A percentile compares a stretch with the other conserved stretches of the same genome.
Evolutionary conservation across 116 monocot genomes (phyloP).

Genomic region (Papilionanthe hybrid): DNA sequence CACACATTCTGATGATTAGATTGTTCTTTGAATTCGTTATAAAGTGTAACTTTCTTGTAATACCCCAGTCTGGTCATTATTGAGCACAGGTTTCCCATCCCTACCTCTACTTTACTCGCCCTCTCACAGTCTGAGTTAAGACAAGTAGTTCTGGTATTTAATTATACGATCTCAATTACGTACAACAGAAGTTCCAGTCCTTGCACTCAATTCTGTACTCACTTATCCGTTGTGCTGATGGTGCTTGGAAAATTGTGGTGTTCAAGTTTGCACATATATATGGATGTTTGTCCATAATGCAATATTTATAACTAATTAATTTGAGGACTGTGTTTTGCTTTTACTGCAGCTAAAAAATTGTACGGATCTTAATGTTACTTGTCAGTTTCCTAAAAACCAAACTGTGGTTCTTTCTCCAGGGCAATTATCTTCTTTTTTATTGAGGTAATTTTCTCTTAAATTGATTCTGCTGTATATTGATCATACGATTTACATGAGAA

Average conservation of each 20-base stretch:
- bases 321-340: background rate
- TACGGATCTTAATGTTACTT: conserved; percentile 46
- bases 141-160: too few relatives aligned
- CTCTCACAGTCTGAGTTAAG: too few relatives aligned
- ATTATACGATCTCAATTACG: too few relatives aligned
- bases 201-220: background rate
- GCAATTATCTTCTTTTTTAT: conserved; percentile 50
- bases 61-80: too few relatives aligned
- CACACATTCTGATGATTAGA: too few relatives aligned
- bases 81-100: too few relatives aligned
- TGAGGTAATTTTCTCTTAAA: conserved; percentile 47
- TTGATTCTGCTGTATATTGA: conserved; percentile 3
- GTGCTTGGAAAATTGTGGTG: background rate
- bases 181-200: too few relatives aligned
- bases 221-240: background rate
- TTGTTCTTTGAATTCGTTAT: too few relatives aligned
- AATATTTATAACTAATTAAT: background rate
- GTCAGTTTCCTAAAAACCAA: conserved; percentile 53
- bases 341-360: conserved; percentile 67
- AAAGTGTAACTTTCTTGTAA: too few relatives aligned
- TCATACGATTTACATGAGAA: background rate
- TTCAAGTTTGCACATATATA: background rate
- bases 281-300: background rate
- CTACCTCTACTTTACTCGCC: too few relatives aligned
- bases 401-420: conserved; percentile 41